Conservation (phyloP, 208 protist genomes). For the Leishmania martiniquensis region DNA sequence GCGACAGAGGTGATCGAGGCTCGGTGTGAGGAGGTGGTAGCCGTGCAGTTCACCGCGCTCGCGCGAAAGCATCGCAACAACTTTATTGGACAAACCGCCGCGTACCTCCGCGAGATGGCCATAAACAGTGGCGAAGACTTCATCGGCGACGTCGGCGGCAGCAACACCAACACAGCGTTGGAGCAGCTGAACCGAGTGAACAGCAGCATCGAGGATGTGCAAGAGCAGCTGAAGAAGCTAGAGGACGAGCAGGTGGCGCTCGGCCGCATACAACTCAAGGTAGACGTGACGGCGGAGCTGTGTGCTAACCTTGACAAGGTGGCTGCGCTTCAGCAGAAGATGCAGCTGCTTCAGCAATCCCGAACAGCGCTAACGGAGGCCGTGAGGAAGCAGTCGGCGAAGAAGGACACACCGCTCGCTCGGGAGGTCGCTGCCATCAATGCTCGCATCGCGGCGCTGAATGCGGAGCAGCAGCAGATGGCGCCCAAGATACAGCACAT, state of each 20-base stretch:
- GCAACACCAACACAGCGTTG: conserved; percentile 22
- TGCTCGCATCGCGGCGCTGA: conserved; percentile 49
- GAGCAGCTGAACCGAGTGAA: conserved; percentile 61
- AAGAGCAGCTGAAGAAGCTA: conserved; percentile 49
- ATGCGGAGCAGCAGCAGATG: conserved; percentile 66
- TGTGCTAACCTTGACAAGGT: conserved; percentile 63
- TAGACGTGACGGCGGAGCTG: conserved; percentile 59
- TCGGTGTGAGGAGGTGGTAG: conserved; percentile 58
- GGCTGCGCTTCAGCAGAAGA: conserved; percentile 49
- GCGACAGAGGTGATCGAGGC: conserved; percentile 53
- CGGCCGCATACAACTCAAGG: conserved; percentile 56
- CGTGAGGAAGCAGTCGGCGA: conserved; percentile 15
- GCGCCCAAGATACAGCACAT: conserved; percentile 67
- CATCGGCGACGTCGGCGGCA: conserved; percentile 17
- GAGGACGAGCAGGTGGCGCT: conserved; percentile 65
- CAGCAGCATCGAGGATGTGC: conserved; percentile 50
- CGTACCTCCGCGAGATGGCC: conserved; percentile 81
- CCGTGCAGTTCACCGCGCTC: conserved; percentile 70
- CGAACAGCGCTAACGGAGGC: conserved; percentile 41
- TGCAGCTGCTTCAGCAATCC: conserved; percentile 60
- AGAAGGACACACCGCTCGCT: conserved; percentile 42
- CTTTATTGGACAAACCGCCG: conserved; percentile 76
- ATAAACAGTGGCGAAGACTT: conserved; percentile 47
- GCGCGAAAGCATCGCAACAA: conserved; percentile 72
- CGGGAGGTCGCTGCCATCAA: conserved; percentile 65